A percentile compares a stretch with the other conserved stretches of the same genome.
Conservation (phyloP, 805 yeast species). For the Kodamaea leandrae region DNA sequence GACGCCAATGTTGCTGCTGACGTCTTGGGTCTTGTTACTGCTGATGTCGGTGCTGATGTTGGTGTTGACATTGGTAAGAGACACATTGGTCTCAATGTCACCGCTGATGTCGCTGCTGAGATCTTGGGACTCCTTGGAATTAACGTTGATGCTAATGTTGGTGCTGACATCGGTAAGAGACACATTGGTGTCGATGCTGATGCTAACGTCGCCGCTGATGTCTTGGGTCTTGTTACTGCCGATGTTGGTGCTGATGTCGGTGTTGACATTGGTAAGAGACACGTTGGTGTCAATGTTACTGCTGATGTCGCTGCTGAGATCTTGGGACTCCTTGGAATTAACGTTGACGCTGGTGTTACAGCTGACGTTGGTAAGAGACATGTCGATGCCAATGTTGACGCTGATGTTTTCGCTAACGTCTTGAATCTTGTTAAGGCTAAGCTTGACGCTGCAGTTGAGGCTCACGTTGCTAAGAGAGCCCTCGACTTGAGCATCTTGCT, state of each 20-base stretch:
- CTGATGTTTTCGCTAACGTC: constrained; percentile 3
- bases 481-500: constrained; percentile 10
- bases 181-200: constrained; percentile 9
- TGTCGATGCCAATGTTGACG: constrained; percentile 1
- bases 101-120: constrained; percentile 15
- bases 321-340: constrained; percentile 6
- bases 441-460: constrained; percentile 1
- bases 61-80: constrained; percentile 9
- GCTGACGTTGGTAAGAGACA: constrained; percentile 2
- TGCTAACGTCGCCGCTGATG: constrained; percentile 9
- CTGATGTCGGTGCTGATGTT: constrained; percentile 1
- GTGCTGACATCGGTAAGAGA: constrained; percentile 11
- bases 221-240: constrained; percentile 2
- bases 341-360: constrained; percentile 2
- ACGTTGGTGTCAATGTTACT: constrained; percentile 1
- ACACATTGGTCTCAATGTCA: constrained; percentile 11
- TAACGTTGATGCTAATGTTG: constrained; percentile 13
- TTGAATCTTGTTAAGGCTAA: constrained; percentile 1
- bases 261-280: constrained; percentile 9
- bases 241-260: background rate
- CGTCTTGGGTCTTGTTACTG: background rate
- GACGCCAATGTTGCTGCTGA: constrained; percentile 11
- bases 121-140: constrained; percentile 7
- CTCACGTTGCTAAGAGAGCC: constrained; percentile 7
- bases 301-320: constrained; percentile 7